Evolutionary conservation across 164 flowering plant species (phyloP), one percentile per base, ranked within the genome.

Genomic region (Taxillus chinensis): DNA sequence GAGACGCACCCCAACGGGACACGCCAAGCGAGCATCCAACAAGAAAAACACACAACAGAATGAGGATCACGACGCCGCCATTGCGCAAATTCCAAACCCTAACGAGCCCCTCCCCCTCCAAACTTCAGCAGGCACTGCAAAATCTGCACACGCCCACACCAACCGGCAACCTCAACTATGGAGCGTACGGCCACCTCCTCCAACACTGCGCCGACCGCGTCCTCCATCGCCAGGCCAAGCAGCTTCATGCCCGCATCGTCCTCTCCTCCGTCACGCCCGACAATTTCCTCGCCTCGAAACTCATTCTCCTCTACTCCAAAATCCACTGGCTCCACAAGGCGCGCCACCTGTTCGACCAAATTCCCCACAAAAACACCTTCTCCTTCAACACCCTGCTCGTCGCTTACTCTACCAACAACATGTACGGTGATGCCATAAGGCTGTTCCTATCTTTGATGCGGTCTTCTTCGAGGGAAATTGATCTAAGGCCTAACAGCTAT

Each of bases 201-300:
- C 86, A 83, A 60, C 78, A 70, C 66, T 83, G 79, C 79, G 62
- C 79, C 50, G 67, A 79, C 64, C 73, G 61, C 64, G 73, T 62
- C 41, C 81, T 85, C 62, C 41, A 72, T 61, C 74, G 45, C 43
- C 86, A 68, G 11, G 89, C 74, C 45, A 74, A 73, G 59, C 89
- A 82, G 70, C 78, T 88, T 59, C 92, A 86, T 67, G 82, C 84
- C 14, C 86, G 81, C 41, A 60, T 85, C 57, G 13, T 84, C 60
- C 74, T 77, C 45, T 70, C 45, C 45, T 71, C 81, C 3, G 70
- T 84, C 59, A 56, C 55, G 4, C 83, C 79, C n/a, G 81, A 69
- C 67, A 85, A 84, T 73, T 86, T 73, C 67, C 80, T 89, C 43
- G 90, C 79, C 14, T 82, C 96, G 14, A 86, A 80, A 64, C 85